Conservation (phyloP, 2,329 filamentous ascomycete species). For the Aspergillus niger region DNA sequence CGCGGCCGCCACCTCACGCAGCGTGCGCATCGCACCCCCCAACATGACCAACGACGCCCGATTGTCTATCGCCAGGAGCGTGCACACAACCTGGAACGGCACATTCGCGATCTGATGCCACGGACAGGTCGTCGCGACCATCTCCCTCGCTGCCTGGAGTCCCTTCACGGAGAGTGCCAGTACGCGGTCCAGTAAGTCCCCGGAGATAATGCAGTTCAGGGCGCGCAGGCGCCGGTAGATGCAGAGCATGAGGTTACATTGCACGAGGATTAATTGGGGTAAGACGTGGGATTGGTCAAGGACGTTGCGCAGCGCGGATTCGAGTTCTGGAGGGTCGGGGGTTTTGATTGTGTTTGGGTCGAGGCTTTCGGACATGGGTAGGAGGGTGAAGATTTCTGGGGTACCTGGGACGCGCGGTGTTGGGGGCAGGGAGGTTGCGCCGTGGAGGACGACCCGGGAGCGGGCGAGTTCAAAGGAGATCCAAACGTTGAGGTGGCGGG, state of each 20-base stretch:
- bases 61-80: constrained; percentile 58
- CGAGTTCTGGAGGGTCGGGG: constrained; percentile 46
- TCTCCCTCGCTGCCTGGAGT: constrained; percentile 50
- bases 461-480: constrained; percentile 61
- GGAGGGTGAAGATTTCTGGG: constrained; percentile 55
- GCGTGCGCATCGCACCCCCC: constrained; percentile 53
- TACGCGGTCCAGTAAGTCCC: constrained; percentile 49
- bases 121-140: constrained; percentile 50
- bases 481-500: constrained; percentile 62
- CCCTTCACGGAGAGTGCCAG: constrained; percentile 49
- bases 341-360: constrained; percentile 56
- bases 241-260: constrained; percentile 59
- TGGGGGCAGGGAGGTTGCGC: constrained; percentile 48
- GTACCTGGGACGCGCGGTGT: constrained; percentile 43
- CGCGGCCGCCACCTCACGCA: constrained; percentile 44
- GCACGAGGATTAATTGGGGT: constrained; percentile 51
- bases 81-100: constrained; percentile 61
- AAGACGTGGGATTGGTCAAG: constrained; percentile 44
- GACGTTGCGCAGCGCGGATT: constrained; percentile 46
- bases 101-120: constrained; percentile 65
- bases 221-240: constrained; percentile 58
- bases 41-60: constrained; percentile 52
- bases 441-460: constrained; percentile 53
- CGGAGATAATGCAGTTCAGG: constrained; percentile 50
- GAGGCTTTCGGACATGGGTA: constrained; percentile 57